These are phyloP conservation scores for Metschnikowia proteae DNA, from an alignment of 805 yeast species.

Conservation along the genomic window DNA sequence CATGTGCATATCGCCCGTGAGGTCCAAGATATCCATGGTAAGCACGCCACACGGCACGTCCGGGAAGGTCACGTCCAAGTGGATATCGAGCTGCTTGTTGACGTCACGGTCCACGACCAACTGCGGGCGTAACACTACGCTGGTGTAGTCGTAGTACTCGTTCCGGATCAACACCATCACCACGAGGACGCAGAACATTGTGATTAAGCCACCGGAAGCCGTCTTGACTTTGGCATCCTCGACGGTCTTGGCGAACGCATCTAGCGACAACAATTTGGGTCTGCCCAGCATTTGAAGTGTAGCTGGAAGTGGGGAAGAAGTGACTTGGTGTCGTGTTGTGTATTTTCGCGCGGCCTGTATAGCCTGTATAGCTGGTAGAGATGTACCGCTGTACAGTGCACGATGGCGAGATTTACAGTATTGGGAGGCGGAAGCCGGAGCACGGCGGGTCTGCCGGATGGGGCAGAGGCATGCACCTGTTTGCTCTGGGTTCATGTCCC, in stretches of 20 bases:
- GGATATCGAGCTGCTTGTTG: slow-evolving; percentile 69
- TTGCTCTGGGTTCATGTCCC: too few species aligned
- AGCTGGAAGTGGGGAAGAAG: background rate
- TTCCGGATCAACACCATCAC: slow-evolving; percentile 60
- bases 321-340: slow-evolving; percentile 5
- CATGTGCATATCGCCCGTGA: slow-evolving; percentile 77
- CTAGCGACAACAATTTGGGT: slow-evolving; percentile 56
- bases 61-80: slow-evolving; percentile 80
- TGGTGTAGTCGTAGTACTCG: slow-evolving; percentile 74
- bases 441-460: too few species aligned
- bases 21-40: slow-evolving; percentile 83
- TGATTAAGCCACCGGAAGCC: slow-evolving; percentile 84
- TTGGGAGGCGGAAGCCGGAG: too few species aligned
- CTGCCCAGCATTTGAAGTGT: slow-evolving; percentile 18
- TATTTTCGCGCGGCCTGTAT: slow-evolving; percentile 2
- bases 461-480: too few species aligned
- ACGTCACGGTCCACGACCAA: slow-evolving; percentile 84
- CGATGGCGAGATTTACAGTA: too few species aligned
- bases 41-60: slow-evolving; percentile 79
- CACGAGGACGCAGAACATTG: slow-evolving; percentile 61
- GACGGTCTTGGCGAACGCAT: slow-evolving; percentile 90
- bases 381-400: background rate
- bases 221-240: slow-evolving; percentile 91
- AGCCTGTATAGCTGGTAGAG: background rate
- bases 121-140: slow-evolving; percentile 70